Evolutionary conservation across 495 filamentous ascomycete species (phyloP).

Genomic region (Trichoderma erinaceum): DNA sequence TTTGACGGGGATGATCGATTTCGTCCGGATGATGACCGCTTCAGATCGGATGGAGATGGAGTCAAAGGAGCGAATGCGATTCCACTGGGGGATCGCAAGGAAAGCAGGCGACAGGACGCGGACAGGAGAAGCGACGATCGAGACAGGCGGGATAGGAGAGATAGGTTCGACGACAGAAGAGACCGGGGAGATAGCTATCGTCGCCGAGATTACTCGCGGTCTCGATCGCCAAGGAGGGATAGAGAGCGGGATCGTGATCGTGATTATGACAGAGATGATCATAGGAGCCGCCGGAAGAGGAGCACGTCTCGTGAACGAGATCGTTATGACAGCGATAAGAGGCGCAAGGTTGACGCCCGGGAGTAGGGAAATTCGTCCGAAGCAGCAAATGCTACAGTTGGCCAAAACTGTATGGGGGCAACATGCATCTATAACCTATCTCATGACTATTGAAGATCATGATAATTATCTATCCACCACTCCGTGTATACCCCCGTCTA

Average conservation of each 20-base stretch:
- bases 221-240: slow-evolving; percentile 36
- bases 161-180: slow-evolving; percentile 26
- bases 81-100: slow-evolving; percentile 53
- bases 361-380: not conserved
- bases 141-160: slow-evolving; percentile 19
- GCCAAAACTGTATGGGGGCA: not conserved
- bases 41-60: slow-evolving; percentile 27
- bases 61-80: slow-evolving; percentile 55
- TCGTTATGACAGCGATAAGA: slow-evolving; percentile 56
- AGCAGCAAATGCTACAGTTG: not conserved
- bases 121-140: slow-evolving; percentile 23
- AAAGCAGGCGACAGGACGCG: slow-evolving; percentile 21
- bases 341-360: slow-evolving; percentile 51
- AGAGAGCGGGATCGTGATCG: slow-evolving; percentile 22
- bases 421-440: not conserved
- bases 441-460: not conserved
- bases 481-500: slow-evolving; percentile 4
- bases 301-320: slow-evolving; percentile 57
- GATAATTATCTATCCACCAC: not conserved
- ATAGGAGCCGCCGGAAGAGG: slow-evolving; percentile 52
- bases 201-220: slow-evolving; percentile 27
- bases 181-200: slow-evolving; percentile 30
- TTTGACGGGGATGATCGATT: slow-evolving; percentile 59
- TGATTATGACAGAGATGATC: slow-evolving; percentile 30
- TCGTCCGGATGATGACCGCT: slow-evolving; percentile 51